Evolutionary conservation across 2,329 filamentous ascomycete species (phyloP).

Genomic region (Amphichorda felina): DNA sequence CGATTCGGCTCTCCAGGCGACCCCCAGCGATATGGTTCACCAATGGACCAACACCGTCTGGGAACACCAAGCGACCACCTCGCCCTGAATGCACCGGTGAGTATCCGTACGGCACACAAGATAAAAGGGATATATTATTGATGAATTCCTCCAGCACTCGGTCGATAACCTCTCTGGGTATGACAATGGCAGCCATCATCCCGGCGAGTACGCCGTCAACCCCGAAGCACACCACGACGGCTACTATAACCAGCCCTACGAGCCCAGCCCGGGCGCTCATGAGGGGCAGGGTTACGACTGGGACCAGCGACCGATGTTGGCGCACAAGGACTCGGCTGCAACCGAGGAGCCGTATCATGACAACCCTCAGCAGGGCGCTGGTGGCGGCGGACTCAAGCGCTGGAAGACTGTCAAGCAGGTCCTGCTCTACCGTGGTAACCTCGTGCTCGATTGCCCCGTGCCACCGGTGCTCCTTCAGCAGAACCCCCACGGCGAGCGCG

Average conservation of each 20-base stretch:
- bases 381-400: conserved; percentile 52
- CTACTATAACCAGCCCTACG: conserved; percentile 76
- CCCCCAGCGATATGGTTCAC: conserved; percentile 2
- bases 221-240: conserved; percentile 80
- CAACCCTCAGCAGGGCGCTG: conserved; percentile 34
- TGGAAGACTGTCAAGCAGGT: conserved; percentile 99
- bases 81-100: conserved; percentile 72
- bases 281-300: conserved; percentile 53
- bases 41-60: conserved; percentile 21
- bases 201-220: conserved; percentile 61
- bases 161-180: conserved; percentile 37
- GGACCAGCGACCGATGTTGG: conserved; percentile 65
- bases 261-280: conserved; percentile 49
- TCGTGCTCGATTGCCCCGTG: conserved; percentile 93
- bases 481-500: conserved; percentile 80
- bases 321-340: conserved; percentile 42
- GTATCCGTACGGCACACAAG: conserved; percentile 17
- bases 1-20: conserved; percentile 4
- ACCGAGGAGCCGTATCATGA: too few species aligned
- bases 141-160: conserved; percentile 29
- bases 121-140: background rate
- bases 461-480: conserved; percentile 80
- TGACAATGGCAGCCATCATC: conserved; percentile 30
- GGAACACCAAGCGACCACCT: conserved; percentile 63
- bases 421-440: conserved; percentile 90